phyloP scores from a whole-genome alignment of 805 yeast genomes.

The Yarrowia bubula region DNA sequence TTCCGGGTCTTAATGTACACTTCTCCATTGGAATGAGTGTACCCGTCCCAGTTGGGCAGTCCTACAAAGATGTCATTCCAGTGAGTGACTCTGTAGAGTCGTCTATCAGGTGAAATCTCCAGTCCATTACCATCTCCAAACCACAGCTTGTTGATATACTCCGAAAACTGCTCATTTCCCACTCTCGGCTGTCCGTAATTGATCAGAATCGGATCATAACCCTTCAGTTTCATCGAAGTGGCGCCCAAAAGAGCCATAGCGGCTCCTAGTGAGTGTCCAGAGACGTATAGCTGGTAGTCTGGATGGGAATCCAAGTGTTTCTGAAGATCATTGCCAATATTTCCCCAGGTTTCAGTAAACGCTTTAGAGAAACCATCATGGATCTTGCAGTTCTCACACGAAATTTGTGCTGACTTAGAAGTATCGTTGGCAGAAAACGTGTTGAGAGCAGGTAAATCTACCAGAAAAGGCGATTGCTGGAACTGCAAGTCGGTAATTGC shows the following conservation, averaged over 20 bases:
- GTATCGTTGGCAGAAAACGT: background rate
- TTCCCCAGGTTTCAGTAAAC: background rate
- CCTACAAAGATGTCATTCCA: constrained; percentile 4
- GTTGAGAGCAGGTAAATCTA: background rate
- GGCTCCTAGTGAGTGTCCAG: constrained; percentile 1
- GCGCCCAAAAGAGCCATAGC: constrained; percentile 6
- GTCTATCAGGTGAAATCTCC: background rate
- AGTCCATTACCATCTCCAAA: constrained; percentile 1
- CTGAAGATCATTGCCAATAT: background rate
- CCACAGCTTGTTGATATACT: constrained; percentile 5
- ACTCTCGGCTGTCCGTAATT: constrained; percentile 11
- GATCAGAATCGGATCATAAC: background rate
- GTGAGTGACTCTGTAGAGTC: constrained; percentile 16
- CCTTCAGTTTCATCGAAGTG: background rate
- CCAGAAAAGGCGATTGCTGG: background rate
- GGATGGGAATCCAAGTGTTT: background rate
- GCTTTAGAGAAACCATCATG: constrained; percentile 12
- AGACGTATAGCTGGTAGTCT: background rate
- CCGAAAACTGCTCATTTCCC: background rate
- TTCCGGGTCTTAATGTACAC: background rate
- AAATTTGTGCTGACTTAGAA: background rate
- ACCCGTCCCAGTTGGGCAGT: constrained; percentile 9
- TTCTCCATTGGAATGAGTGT: constrained; percentile 1
- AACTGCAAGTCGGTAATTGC: constrained; percentile 4
- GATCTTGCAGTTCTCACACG: background rate